phyloP scores from a whole-genome alignment of 495 filamentous ascomycete species.

The Paragyromitra xinjiangensis region DNA sequence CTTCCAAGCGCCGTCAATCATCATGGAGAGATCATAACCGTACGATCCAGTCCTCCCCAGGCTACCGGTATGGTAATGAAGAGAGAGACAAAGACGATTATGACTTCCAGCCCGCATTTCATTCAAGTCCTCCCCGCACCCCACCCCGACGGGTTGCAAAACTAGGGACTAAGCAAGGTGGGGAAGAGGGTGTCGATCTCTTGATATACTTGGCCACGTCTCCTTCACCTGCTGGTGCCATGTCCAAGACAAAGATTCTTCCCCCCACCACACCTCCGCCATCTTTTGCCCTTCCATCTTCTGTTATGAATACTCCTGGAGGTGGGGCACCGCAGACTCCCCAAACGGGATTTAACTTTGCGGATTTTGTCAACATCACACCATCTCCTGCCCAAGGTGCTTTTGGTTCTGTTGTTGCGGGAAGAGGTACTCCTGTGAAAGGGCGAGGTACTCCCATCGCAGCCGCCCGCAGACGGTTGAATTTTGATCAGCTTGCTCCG shows the following conservation, averaged over 20 bases:
- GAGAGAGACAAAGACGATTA: conserved; percentile 52
- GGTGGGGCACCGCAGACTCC: conserved; percentile 62
- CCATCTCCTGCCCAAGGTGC: conserved; percentile 90
- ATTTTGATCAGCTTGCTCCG: conserved; percentile 72
- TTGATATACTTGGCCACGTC: conserved; percentile 92
- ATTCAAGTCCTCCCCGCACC: conserved; percentile 59
- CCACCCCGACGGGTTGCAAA: conserved; percentile 56
- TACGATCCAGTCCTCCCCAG: conserved; percentile 56
- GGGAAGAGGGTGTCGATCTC: conserved; percentile 88
- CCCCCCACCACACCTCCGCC: conserved; percentile 84
- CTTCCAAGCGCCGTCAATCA: conserved; percentile 55
- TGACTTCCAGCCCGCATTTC: conserved; percentile 55
- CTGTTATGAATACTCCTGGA: conserved; percentile 88
- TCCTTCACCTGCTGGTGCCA: conserved; percentile 75
- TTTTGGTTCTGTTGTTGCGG: conserved; percentile 68
- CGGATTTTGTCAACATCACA: conserved; percentile 96
- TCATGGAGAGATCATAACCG: conserved; percentile 53
- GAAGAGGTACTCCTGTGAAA: conserved; percentile 59
- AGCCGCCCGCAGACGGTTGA: conserved; percentile 65
- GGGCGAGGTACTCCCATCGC: conserved; percentile 68
- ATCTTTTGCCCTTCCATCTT: conserved; percentile 76
- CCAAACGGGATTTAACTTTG: conserved; percentile 84
- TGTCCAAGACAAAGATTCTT: conserved; percentile 50
- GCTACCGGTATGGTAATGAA: conserved; percentile 52
- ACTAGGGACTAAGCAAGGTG: conserved; percentile 60